These are phyloP conservation scores for Exophiala viscosa DNA, from an alignment of 2,329 filamentous ascomycete species.

Conservation along the genomic window DNA sequence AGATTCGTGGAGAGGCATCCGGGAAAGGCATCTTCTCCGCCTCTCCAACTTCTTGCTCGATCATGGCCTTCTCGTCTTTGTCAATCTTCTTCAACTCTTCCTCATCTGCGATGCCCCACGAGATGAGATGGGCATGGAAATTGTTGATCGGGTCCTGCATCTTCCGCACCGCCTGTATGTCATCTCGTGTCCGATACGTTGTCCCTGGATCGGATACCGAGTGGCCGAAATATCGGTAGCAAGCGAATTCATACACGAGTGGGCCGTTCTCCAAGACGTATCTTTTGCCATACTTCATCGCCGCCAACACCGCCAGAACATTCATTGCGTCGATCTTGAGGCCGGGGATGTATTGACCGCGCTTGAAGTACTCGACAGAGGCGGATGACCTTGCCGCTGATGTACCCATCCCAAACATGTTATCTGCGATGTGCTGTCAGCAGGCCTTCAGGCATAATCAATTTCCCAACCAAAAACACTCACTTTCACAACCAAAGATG, in stretches of 20 bases:
- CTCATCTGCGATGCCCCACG: conserved; percentile 88
- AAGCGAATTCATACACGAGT: conserved; percentile 96
- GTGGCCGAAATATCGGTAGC: conserved; percentile 98
- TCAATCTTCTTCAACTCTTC: conserved; percentile 95
- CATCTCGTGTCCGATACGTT: conserved; percentile 97
- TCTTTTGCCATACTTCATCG: conserved; percentile 89
- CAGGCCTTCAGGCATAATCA: no score
- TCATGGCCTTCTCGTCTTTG: conserved; percentile 80
- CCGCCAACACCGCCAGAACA: conserved; percentile 93
- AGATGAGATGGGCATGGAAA: conserved; percentile 94
- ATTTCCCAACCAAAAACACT: no score
- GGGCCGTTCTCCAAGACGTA: conserved; percentile 81
- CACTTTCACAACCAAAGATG: conserved; percentile 90
- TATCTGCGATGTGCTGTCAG: conserved; percentile 50
- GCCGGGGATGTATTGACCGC: conserved; percentile 98
- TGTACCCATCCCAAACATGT: conserved; percentile 99
- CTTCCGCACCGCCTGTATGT: conserved; percentile 98
- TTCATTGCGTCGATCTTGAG: conserved; percentile 99
- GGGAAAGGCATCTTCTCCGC: conserved; percentile 85
- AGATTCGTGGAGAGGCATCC: conserved; percentile 72
- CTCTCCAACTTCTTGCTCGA: conserved; percentile 84
- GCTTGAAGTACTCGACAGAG: conserved; percentile 99
- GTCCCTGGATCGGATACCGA: conserved; percentile 99
- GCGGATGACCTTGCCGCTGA: conserved; percentile 90
- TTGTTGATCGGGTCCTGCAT: conserved; percentile 98